Evolutionary conservation across 2,329 filamentous ascomycete genomes (phyloP).

Genomic region (Penicillium olsonii): DNA sequence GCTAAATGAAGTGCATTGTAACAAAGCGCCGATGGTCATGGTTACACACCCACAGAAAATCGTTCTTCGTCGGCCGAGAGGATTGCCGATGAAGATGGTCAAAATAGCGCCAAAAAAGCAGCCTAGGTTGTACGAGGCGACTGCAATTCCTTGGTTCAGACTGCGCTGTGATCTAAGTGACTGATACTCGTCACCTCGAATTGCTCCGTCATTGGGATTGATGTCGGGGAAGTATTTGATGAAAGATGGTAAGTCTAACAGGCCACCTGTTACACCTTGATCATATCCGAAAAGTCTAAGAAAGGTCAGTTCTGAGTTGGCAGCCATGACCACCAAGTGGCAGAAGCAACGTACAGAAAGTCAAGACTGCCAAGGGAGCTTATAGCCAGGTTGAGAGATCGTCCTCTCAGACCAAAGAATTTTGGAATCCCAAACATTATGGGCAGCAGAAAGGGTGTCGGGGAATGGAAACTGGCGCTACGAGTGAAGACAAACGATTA

Average conservation of each 20-base stretch:
- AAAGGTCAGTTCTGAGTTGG: constrained; percentile 12
- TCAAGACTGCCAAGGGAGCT: constrained; percentile 47
- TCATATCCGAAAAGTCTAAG: constrained; percentile 40
- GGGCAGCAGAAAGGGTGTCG: neutral
- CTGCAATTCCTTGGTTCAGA: constrained; percentile 37
- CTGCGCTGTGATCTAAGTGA: constrained; percentile 18
- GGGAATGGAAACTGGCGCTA: constrained; percentile 7
- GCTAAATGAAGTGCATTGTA: constrained; percentile 19
- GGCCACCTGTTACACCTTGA: constrained; percentile 45
- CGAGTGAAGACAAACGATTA: constrained; percentile 18
- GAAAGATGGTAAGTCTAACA: constrained; percentile 44
- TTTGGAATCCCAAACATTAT: constrained; percentile 32
- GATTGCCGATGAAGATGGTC: constrained; percentile 51
- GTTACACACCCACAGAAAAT: constrained; percentile 37
- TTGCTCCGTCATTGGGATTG: constrained; percentile 15
- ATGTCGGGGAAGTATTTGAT: constrained; percentile 41
- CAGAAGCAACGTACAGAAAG: constrained; percentile 29
- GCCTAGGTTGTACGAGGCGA: constrained; percentile 48
- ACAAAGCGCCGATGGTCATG: constrained; percentile 34
- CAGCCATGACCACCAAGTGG: constrained; percentile 1
- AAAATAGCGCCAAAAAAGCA: constrained; percentile 51
- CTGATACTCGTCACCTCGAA: neutral
- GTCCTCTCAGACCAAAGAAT: constrained; percentile 30
- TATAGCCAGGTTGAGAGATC: constrained; percentile 37
- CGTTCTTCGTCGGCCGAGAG: constrained; percentile 22